phyloP scores from a whole-genome alignment of 257 asterid species.

The Gynochthodes officinalis region DNA sequence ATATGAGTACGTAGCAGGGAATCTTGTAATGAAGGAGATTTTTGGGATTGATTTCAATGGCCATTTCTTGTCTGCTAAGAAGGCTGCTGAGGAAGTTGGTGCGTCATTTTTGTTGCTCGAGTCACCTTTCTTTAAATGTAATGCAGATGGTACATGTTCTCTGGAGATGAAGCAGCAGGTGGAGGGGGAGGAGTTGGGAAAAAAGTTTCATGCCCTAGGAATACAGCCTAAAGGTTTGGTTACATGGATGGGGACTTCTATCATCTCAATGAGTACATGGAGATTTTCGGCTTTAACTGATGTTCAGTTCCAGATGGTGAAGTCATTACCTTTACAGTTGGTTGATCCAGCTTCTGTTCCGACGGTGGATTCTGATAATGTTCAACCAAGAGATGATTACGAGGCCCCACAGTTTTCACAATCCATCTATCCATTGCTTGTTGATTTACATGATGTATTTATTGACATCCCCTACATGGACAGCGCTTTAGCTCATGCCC shows the following conservation, averaged over 20 bases:
- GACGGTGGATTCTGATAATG: slow-evolving; percentile 27
- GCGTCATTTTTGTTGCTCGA: slow-evolving; percentile 72
- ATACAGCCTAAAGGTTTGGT: slow-evolving; percentile 42
- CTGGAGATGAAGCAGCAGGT: slow-evolving; percentile 24
- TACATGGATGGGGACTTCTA: slow-evolving; percentile 30
- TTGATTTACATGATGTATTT: slow-evolving; percentile 66
- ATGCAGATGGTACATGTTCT: slow-evolving; percentile 18
- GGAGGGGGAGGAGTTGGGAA: slow-evolving; percentile 26
- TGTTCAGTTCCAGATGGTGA: slow-evolving; percentile 59
- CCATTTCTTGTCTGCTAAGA: slow-evolving; percentile 66
- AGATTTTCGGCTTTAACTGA: slow-evolving; percentile 38
- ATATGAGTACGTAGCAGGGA: slow-evolving; percentile 83
- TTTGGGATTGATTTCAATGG: slow-evolving; percentile 81
- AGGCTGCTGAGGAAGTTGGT: slow-evolving; percentile 82
- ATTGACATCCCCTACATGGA: slow-evolving; percentile 62
- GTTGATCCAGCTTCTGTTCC: slow-evolving; percentile 26
- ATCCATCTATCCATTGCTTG: slow-evolving; percentile 66
- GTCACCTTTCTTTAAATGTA: slow-evolving; percentile 58
- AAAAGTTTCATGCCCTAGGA: slow-evolving; percentile 34
- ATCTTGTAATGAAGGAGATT: slow-evolving; percentile 69
- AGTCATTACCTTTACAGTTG: slow-evolving; percentile 45
- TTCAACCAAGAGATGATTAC: slow-evolving; percentile 43
- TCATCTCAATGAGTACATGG: slow-evolving; percentile 27
- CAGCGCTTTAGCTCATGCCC: slow-evolving; percentile 71
- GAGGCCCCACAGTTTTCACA: slow-evolving; percentile 80